Percentiles rank a stretch among this genome's conserved stretches.
Evolutionary conservation across 768 basidiomycete genomes (phyloP).

Genomic region (Thelephora ganbajun): DNA sequence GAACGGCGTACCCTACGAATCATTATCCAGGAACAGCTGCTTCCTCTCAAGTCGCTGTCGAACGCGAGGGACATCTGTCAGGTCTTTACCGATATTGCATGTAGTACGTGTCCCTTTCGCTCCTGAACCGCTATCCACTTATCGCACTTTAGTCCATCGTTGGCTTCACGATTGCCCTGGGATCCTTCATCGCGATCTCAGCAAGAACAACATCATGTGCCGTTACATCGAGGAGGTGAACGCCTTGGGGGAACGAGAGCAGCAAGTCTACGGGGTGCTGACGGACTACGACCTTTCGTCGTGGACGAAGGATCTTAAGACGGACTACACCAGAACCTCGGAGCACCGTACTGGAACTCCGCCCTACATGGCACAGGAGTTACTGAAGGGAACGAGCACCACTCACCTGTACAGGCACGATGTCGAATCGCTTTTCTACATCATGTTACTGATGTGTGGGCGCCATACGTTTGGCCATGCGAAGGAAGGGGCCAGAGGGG

Average conservation of each 20-base stretch:
- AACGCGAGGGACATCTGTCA: constrained; percentile 15
- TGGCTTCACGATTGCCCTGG: constrained; percentile 9
- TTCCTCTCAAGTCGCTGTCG: constrained; percentile 12
- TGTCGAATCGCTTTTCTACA: constrained; percentile 6
- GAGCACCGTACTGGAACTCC: constrained; percentile 14
- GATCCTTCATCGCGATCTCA: constrained; percentile 19
- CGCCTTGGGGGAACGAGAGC: constrained; percentile 14
- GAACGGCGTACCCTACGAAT: constrained; percentile 10
- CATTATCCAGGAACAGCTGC: constrained; percentile 10
- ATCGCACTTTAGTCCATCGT: constrained; percentile 12
- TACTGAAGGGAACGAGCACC: constrained; percentile 3
- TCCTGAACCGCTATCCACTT: background rate
- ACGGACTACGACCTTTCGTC: background rate
- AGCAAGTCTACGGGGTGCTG: constrained; percentile 16
- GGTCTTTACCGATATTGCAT: constrained; percentile 16
- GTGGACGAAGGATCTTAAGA: background rate
- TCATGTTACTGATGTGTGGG: constrained; percentile 1
- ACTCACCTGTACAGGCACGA: constrained; percentile 4
- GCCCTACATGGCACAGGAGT: constrained; percentile 18
- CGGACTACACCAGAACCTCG: background rate
- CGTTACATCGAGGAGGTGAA: constrained; percentile 2
- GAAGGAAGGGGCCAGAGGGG: too few relatives aligned
- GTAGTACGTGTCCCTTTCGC: constrained; percentile 14
- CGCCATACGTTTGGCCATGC: too few relatives aligned
- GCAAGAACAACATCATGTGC: constrained; percentile 20